A percentile compares a stretch with the other conserved stretches of the same genome.
Evolutionary conservation across 2,329 filamentous ascomycete species (phyloP).

Genomic region (Cercospora sp.): DNA sequence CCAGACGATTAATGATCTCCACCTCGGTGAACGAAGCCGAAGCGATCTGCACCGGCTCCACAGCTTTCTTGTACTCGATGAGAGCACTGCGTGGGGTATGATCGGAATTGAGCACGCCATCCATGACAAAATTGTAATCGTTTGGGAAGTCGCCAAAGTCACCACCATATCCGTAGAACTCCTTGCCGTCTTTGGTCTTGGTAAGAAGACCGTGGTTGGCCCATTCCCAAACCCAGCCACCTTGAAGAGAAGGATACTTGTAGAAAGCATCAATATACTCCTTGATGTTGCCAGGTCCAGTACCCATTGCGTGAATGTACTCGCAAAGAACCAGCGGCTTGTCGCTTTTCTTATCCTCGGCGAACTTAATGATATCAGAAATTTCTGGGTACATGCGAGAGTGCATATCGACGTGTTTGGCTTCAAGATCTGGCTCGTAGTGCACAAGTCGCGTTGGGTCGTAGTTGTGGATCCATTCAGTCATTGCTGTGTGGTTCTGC

Average conservation of each 20-base stretch:
- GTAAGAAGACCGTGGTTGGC: constrained; percentile 48
- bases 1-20: constrained; percentile 32
- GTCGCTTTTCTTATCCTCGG: constrained; percentile 39
- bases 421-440: constrained; percentile 65
- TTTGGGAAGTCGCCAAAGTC: constrained; percentile 47
- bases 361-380: constrained; percentile 53
- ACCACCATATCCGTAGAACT: constrained; percentile 47
- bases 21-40: constrained; percentile 25
- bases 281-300: constrained; percentile 67
- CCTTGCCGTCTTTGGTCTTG: constrained; percentile 42
- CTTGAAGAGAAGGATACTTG: constrained; percentile 61
- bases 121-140: constrained; percentile 49
- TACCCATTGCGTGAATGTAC: constrained; percentile 68
- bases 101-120: constrained; percentile 46
- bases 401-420: constrained; percentile 63
- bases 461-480: constrained; percentile 58
- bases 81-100: constrained; percentile 45
- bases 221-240: constrained; percentile 56
- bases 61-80: constrained; percentile 47
- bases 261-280: constrained; percentile 68
- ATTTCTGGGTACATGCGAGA: constrained; percentile 66
- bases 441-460: constrained; percentile 63
- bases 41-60: constrained; percentile 42
- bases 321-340: constrained; percentile 61
- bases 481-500: constrained; percentile 67